Conservation (phyloP, 2,329 filamentous ascomycete genomes). For the Fusarium solani-melongenae region DNA sequence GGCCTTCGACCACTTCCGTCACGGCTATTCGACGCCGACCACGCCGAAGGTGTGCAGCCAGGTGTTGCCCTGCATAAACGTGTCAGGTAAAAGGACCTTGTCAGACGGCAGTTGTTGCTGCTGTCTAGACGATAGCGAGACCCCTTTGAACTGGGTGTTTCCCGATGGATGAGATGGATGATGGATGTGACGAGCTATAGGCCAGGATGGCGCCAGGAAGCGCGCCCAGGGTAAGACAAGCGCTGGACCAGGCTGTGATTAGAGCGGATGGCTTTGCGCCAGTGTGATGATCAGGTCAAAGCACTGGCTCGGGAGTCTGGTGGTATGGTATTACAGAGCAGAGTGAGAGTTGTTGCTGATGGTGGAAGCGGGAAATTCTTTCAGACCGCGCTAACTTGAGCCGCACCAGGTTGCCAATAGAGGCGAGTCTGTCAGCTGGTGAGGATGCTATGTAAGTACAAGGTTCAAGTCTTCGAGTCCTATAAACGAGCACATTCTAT, state of each 20-base stretch:
- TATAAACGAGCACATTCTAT: neutral
- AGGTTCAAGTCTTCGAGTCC: neutral
- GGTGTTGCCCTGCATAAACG: conserved; percentile 28
- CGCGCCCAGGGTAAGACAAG: conserved; percentile 27
- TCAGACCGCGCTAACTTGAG: neutral
- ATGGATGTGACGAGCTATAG: conserved; percentile 6
- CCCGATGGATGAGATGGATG: neutral
- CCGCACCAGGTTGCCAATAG: neutral
- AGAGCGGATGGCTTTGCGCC: neutral
- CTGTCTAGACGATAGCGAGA: neutral
- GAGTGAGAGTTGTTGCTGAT: neutral
- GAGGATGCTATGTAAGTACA: neutral
- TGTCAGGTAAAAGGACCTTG: conserved; percentile 18
- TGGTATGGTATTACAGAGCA: neutral
- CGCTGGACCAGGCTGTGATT: conserved; percentile 6
- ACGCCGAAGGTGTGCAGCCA: conserved; percentile 28
- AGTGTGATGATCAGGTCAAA: conserved; percentile 2
- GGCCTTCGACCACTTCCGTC: conserved; percentile 32
- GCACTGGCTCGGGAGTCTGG: neutral
- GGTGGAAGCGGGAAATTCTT: conserved; percentile 1
- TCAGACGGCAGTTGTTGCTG: neutral
- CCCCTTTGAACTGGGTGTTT: neutral
- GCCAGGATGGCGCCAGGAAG: conserved; percentile 21
- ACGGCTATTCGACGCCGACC: conserved; percentile 36
- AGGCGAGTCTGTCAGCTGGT: neutral